Evolutionary conservation across 768 basidiomycete genomes (phyloP).

Genomic region (Termitomyces sp.): DNA sequence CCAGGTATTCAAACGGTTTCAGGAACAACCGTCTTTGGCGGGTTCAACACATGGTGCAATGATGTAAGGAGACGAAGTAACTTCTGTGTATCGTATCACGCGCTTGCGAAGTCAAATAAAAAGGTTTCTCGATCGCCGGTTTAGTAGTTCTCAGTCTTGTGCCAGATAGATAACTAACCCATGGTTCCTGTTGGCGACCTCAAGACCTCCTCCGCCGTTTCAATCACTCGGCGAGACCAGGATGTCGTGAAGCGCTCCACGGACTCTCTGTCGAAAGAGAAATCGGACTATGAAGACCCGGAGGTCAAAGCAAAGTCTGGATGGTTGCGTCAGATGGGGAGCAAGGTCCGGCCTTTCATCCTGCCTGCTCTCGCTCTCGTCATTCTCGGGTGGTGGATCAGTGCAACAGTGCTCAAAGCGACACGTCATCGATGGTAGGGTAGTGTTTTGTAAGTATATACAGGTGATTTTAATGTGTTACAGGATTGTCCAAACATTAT

Average conservation of each 20-base stretch:
- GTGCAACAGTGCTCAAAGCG: conserved; percentile 56
- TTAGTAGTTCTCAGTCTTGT: not conserved
- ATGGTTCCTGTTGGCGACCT: conserved; percentile 7
- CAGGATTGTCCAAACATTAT: conserved; percentile 77
- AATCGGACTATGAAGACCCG: conserved; percentile 10
- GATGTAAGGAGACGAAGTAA: not conserved
- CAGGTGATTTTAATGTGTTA: conserved; percentile 1
- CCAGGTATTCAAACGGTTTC: not conserved
- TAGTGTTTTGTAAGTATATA: not conserved
- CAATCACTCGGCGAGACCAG: conserved; percentile 5
- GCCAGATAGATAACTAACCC: not conserved
- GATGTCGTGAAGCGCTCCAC: conserved; percentile 16
- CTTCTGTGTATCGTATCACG: not conserved
- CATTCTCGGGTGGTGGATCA: conserved; percentile 86
- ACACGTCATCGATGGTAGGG: conserved; percentile 74
- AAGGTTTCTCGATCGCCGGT: too few relatives aligned
- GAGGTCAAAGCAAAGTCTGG: conserved; percentile 4
- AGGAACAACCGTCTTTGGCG: not conserved
- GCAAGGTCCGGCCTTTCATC: conserved; percentile 34
- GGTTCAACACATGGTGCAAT: not conserved
- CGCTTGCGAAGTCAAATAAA: not conserved
- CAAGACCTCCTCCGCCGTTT: conserved; percentile 7
- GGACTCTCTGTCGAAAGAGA: conserved; percentile 18
- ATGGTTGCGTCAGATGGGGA: conserved; percentile 1
- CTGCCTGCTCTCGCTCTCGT: conserved; percentile 47